These are phyloP conservation scores for Gaeumannomyces tritici DNA, from an alignment of 2,329 filamentous ascomycete species.

Conservation along the genomic window DNA sequence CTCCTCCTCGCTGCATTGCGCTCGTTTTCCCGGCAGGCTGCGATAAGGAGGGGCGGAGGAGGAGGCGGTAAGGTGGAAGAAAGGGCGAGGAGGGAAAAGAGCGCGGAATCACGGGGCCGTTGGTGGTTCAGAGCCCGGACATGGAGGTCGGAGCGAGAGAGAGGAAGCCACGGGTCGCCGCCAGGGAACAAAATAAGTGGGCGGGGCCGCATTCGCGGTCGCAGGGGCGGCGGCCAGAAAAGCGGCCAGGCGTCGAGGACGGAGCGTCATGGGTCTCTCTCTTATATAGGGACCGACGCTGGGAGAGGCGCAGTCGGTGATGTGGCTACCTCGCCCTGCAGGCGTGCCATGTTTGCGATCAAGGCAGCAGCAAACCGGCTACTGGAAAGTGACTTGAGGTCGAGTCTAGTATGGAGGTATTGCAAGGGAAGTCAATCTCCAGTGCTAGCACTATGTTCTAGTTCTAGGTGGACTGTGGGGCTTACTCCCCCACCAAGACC, in stretches of 20 bases:
- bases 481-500: too few relatives aligned
- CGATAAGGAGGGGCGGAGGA: neutral
- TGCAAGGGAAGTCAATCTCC: too few relatives aligned
- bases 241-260: neutral
- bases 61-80: neutral
- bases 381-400: too few relatives aligned
- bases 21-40: too few relatives aligned
- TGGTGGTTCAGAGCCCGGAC: too few relatives aligned
- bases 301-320: neutral
- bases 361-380: neutral
- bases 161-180: neutral
- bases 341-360: neutral
- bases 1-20: neutral
- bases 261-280: neutral
- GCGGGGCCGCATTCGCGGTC: neutral
- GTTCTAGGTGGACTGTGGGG: too few relatives aligned
- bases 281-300: neutral
- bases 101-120: too few relatives aligned
- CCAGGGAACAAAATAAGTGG: neutral
- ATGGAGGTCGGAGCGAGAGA: too few relatives aligned
- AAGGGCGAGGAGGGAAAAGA: neutral
- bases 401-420: too few relatives aligned
- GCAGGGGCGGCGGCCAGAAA: constrained; percentile 1
- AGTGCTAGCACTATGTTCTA: too few relatives aligned
- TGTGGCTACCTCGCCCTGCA: too few relatives aligned